Conservation (phyloP, 208 protist genomes). For the Trichomonas vaginalis region DNA sequence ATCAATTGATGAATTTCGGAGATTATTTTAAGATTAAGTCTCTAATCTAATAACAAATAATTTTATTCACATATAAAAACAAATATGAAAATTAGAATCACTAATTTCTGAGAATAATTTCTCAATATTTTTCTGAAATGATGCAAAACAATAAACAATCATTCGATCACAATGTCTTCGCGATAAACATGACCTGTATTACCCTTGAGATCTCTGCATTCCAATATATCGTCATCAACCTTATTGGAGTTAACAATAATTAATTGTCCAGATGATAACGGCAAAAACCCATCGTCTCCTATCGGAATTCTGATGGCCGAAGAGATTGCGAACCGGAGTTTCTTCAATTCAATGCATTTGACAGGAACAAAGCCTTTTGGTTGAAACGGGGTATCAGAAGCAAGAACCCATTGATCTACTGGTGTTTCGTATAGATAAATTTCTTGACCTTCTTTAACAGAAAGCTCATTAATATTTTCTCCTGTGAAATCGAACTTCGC, state of each 20-base stretch:
- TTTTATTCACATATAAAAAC: too few species aligned
- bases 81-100: too few species aligned
- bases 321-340: neutral
- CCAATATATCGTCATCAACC: neutral
- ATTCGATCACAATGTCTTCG: neutral
- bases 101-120: too few species aligned
- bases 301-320: neutral
- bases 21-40: too few species aligned
- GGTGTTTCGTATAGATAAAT: neutral
- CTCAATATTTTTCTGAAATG: too few species aligned
- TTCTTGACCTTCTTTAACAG: neutral
- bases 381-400: neutral
- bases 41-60: too few species aligned
- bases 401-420: neutral
- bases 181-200: neutral
- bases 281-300: neutral
- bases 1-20: too few species aligned
- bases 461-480: neutral
- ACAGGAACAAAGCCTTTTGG: neutral
- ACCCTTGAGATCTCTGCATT: neutral
- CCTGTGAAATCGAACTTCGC: neutral
- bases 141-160: too few species aligned
- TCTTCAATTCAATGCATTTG: neutral
- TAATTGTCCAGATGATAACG: neutral
- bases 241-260: neutral